A percentile compares a stretch with the other conserved stretches of the same genome.
These are phyloP conservation scores for Lecanoromycetidae sp. DNA, from an alignment of 2,329 filamentous ascomycete genomes.

Conservation along the genomic window DNA sequence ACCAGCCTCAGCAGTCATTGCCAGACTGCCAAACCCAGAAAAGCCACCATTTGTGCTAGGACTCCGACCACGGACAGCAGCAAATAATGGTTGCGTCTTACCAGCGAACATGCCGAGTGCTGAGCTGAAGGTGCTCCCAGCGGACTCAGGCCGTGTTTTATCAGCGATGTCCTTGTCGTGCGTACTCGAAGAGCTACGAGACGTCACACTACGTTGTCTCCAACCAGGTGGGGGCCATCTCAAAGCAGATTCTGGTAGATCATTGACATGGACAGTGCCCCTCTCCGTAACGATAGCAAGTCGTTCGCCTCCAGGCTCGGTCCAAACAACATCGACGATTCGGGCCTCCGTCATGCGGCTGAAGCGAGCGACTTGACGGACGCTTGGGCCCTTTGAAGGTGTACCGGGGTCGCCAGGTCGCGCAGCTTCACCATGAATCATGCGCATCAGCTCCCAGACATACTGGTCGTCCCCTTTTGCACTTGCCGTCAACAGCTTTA, in stretches of 20 bases:
- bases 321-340: slow-evolving; percentile 85
- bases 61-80: slow-evolving; percentile 48
- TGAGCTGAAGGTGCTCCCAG: slow-evolving; percentile 50
- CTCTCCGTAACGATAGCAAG: slow-evolving; percentile 84
- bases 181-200: slow-evolving; percentile 27
- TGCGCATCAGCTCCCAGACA: slow-evolving; percentile 39
- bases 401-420: slow-evolving; percentile 27
- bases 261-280: slow-evolving; percentile 87
- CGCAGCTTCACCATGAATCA: slow-evolving; percentile 31
- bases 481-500: slow-evolving; percentile 36
- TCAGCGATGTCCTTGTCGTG: slow-evolving; percentile 35
- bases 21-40: slow-evolving; percentile 32
- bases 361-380: slow-evolving; percentile 79
- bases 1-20: slow-evolving; percentile 35
- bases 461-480: slow-evolving; percentile 39
- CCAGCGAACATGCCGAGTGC: slow-evolving; percentile 58
- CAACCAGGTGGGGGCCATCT: slow-evolving; percentile 65
- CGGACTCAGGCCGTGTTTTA: slow-evolving; percentile 38
- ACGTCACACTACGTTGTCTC: slow-evolving; percentile 31
- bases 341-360: slow-evolving; percentile 83
- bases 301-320: slow-evolving; percentile 65
- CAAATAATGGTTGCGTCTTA: slow-evolving; percentile 49
- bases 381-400: slow-evolving; percentile 28
- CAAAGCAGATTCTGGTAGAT: slow-evolving; percentile 70
- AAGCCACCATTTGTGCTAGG: slow-evolving; percentile 35